Evolutionary conservation across 352 stramenopile species (phyloP), one percentile per base, ranked within the genome.

Genomic region (Hyaloperonospora arabidopsidis): DNA sequence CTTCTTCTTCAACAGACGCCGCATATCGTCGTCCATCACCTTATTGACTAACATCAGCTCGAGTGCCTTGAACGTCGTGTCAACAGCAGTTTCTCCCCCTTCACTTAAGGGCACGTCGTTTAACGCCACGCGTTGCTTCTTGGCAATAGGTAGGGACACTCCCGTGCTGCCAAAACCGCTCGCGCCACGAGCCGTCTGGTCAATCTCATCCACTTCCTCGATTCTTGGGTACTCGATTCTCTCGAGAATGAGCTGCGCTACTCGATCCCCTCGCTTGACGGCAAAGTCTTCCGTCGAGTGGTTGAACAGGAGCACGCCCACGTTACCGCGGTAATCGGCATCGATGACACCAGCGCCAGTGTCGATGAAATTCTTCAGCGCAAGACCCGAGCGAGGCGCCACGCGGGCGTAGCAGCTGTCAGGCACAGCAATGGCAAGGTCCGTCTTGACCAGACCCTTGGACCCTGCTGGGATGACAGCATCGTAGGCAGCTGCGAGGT

Each of bases 301-400:
- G 74, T 99, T 99, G 78, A 99, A 99, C 11, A 99, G 65, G n/a
- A 99, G 89, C 25, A 99, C 96, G 45, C 97, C 96, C 18, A 99
- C 95, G 57, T 95, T 94, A 51, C 97, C 97, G 23, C 96, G 91
- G 71, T 99, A 99, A 63, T 99, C 96, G 18, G 93, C 94, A 68
- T 99, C 83, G 39, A 99, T 97, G 48, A 99, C 97, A 18, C 97
- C 97, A 3, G 96, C 97, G 36, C 97, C 96, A 8, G 95, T 94
- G 66, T 99, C 96, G 60, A 99, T 98, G 56, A 97, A 97, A 53
- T 98, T 97, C 71, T 99, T 99, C 47, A 93, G 79, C 14, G 96
- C 94, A 18, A 99, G 80, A 15, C 97, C 97, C 22, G 88, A 98
- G 21, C 93, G 84, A 47, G 84, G 81, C 28, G 83, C 80, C 59